phyloP scores from a whole-genome alignment of 345 rosid species.

The Camelina sativa region DNA sequence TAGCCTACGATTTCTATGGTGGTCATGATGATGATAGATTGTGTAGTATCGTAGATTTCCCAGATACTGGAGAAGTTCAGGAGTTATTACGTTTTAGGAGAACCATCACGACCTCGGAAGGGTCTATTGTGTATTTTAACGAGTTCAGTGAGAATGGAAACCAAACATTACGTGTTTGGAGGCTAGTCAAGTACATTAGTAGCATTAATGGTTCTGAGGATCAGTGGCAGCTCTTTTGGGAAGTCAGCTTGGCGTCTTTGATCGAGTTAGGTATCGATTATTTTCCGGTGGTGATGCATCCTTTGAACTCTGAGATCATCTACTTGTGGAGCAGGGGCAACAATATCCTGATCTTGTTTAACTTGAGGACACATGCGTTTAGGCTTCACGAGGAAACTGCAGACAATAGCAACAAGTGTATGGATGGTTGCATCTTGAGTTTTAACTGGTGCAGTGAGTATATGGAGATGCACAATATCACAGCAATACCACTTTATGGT shows the following conservation, averaged over 20 bases:
- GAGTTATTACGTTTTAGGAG: not conserved
- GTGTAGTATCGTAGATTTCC: slow-evolving; percentile 4
- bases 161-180: slow-evolving; percentile 29
- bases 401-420: not conserved
- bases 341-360: slow-evolving; percentile 8
- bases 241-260: too few relatives aligned
- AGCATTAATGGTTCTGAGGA: not conserved
- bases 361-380: slow-evolving; percentile 33
- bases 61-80: not conserved
- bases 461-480: not conserved
- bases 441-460: slow-evolving; percentile 9
- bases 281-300: too few relatives aligned
- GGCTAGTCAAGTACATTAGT: slow-evolving; percentile 3
- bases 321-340: slow-evolving; percentile 27
- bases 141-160: not conserved
- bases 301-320: slow-evolving; percentile 6
- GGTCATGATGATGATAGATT: not conserved
- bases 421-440: slow-evolving; percentile 33
- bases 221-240: too few relatives aligned
- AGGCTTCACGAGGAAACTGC: not conserved
- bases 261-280: too few relatives aligned
- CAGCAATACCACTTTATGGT: not conserved
- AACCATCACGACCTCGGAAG: slow-evolving; percentile 21
- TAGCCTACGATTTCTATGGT: slow-evolving; percentile 32
- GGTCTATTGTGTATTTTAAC: slow-evolving; percentile 24